phyloP scores from a whole-genome alignment of 2,329 filamentous ascomycete genomes.

The Ophiostoma sp. region DNA sequence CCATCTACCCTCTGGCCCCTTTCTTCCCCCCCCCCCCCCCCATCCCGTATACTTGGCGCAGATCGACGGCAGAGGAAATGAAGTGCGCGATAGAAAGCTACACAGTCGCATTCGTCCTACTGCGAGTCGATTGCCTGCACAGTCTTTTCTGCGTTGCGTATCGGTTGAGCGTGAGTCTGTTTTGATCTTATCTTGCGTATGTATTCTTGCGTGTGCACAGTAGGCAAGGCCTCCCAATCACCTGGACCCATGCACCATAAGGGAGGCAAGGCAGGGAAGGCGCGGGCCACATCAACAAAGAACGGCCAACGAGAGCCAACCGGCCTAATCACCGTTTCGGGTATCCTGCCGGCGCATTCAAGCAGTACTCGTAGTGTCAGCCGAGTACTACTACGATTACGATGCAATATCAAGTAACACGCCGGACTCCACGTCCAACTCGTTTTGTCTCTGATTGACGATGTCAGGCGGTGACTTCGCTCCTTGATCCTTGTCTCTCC shows the following conservation, averaged over 20 bases:
- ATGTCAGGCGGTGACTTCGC: too few species aligned
- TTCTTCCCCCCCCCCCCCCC: background rate
- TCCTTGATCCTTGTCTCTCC: background rate
- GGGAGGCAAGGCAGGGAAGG: background rate
- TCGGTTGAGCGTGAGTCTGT: too few species aligned
- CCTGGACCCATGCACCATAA: background rate
- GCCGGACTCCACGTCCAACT: background rate
- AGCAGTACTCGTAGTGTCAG: background rate
- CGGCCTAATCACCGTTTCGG: background rate
- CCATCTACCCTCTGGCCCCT: background rate
- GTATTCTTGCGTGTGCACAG: too few species aligned
- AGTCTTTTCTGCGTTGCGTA: too few species aligned
- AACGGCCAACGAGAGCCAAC: background rate
- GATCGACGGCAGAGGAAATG: background rate
- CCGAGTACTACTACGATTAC: background rate
- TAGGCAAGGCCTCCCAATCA: too few species aligned
- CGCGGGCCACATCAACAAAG: background rate
- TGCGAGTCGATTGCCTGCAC: background rate
- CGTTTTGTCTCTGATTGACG: background rate
- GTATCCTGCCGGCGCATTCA: background rate
- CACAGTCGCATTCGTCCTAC: background rate
- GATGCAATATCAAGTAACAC: background rate
- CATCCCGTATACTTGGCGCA: background rate
- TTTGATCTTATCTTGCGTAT: too few species aligned
- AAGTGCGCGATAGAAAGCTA: constrained; percentile 8